phyloP scores from a whole-genome alignment of 306 rosid species.

The Castanea mollissima region DNA sequence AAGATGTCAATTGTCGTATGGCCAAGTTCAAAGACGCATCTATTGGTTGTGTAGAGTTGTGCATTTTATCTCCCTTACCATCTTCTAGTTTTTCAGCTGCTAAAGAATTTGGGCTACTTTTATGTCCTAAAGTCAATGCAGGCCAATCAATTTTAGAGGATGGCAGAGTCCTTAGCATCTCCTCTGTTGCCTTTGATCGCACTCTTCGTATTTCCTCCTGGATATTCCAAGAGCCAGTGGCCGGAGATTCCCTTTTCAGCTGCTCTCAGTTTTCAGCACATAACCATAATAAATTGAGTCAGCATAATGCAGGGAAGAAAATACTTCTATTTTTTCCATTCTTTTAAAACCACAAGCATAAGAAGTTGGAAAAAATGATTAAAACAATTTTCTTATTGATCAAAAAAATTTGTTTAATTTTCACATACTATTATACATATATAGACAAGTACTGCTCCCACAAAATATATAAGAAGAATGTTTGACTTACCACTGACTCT shows the following conservation, averaged over 20 bases:
- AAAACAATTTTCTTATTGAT: background rate
- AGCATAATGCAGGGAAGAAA: background rate
- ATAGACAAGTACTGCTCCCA: background rate
- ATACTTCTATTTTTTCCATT: background rate
- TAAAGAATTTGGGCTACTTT: slow-evolving; percentile 36
- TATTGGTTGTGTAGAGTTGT: slow-evolving; percentile 20
- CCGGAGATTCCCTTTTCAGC: slow-evolving; percentile 63
- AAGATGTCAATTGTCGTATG: slow-evolving; percentile 22
- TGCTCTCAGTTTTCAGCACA: slow-evolving; percentile 38
- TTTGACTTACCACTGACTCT: background rate
- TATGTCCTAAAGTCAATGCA: slow-evolving; percentile 40
- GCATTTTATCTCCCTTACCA: slow-evolving; percentile 34
- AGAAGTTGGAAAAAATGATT: background rate
- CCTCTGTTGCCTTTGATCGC: slow-evolving; percentile 90
- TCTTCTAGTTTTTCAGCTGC: slow-evolving; percentile 38
- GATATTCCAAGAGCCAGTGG: slow-evolving; percentile 91
- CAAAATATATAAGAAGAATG: background rate
- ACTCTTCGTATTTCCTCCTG: slow-evolving; percentile 93
- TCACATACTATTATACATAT: background rate
- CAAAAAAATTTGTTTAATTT: background rate
- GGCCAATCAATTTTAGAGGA: slow-evolving; percentile 77
- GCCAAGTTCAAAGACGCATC: slow-evolving; percentile 40
- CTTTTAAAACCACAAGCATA: background rate
- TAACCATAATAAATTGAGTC: background rate
- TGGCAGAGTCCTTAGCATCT: slow-evolving; percentile 74